Evolutionary conservation across 2,329 filamentous ascomycete genomes (phyloP), one percentile per base, ranked within the genome.

Genomic region (Pyricularia sp.): DNA sequence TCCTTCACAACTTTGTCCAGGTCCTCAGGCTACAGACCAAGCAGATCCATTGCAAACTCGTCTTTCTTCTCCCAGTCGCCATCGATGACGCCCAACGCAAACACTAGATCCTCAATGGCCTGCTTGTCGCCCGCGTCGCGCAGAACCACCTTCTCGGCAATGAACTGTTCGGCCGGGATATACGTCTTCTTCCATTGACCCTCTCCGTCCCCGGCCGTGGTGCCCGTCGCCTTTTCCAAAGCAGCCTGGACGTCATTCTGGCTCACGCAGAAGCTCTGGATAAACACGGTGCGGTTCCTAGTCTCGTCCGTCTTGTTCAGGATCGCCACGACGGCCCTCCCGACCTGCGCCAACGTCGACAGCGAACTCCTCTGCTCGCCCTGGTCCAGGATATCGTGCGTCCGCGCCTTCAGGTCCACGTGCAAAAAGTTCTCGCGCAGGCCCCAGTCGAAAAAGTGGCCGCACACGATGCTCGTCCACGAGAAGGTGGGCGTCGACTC

Each of bases 41-140:
- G 71, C 59, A 79, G 67, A 6, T 78, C 74, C 80, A 82, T 82
- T 2, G 79, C 75, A 65, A 79, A 82, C 0, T 73, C 78, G 2
- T 76, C 72, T 44, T 75, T 74, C 64, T 69, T 70, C 19, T 78
- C 79, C 80, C 80, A 82, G 65, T 82, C 77, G 0, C 79, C 79
- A 60, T 82, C 76, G 0, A 81, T 66, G 0, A 77, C 75, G 1
- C 80, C 79, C 1, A 82, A 70, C 40, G 78, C 80, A 67, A 80
- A 82, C 2, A 82, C 80, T 66, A 82, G 73, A 60, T 81, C 76
- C 70, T 81, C 78, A 35, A 78, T 70, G 0, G 78, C 76, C 1
- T 71, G 71, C 19, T 66, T 67, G 35, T 79, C 72, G 0, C 75
- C 79, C 0, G 69, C 71, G 16, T 79, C 74, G n/a, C 74, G 75